Evolutionary conservation across 2,329 filamentous ascomycete genomes (phyloP), one percentile per base, ranked within the genome.

Genomic region (Fusarium acutatum): DNA sequence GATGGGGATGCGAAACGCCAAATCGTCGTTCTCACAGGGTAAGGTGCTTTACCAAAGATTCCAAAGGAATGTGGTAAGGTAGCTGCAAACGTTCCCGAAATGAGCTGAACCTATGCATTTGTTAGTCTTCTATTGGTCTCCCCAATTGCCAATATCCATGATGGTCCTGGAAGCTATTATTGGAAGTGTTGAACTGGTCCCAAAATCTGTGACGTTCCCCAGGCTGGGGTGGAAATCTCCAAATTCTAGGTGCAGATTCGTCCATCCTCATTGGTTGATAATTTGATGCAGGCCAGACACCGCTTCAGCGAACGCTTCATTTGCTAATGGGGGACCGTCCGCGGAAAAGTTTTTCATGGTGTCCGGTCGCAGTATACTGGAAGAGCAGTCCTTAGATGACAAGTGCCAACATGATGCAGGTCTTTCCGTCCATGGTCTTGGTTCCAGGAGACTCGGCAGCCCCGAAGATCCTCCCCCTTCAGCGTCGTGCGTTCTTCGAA

Each of bases 61-160:
- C 80, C 79, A 73, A 83, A 82, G 81, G 81, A 82, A 81, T 78
- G 80, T 82, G 80, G 79, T 80, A 79, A 79, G 79, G 79, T 80
- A 79, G 78, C 78, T 80, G 75, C 60, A 80, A 81, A 80, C 79
- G 80, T 82, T 83, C 79, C 80, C 75, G 78, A 83, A 83, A 83
- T 80, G 77, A 83, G 81, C 78, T 81, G 79, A 83, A 83, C 82
- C 82, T 83, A 58, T 30, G 6, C 22, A n/a, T 41, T 30, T 32
- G 69, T 82, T 72, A 82, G 79, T 62, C 64, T 49, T 61, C 24
- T 60, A 38, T 35, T 62, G 14, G 24, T 20, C 28, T 24, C 43
- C 34, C 17, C 41, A 26, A 52, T 40, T 37, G 44, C 40, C 44
- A 17, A 26, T 28, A 41, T 72, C 54, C 58, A 30, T 46, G 38